Evolutionary conservation across 2,329 filamentous ascomycete species (phyloP), one percentile per base, ranked within the genome.

Genomic region (Metarhizium anisopliae): DNA sequence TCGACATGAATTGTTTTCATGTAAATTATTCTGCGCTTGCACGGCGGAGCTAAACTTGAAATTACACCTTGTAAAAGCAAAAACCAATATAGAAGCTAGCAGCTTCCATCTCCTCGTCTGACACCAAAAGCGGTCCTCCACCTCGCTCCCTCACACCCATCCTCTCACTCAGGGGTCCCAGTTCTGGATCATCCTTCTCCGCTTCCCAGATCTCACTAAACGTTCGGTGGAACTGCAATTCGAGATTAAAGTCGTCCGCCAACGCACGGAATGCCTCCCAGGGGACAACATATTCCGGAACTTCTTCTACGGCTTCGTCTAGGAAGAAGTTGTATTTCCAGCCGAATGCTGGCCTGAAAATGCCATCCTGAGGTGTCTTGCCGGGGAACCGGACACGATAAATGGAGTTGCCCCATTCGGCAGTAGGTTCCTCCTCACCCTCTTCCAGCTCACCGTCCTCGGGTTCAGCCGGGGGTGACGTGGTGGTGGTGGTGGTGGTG

Each of bases 251-350:
- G 68, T 97, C 92, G 68, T 96, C 92, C 18, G 94, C 94, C 64
- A 97, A 77, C 30, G 90, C 92, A 73, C 94, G 89, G 75, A 99
- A 97, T 1, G 91, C 92, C 69, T 96, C 92, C 93, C 94, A 99
- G 0, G 94, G 94, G 1, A 99, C 94, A 1, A 99, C 93, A 68
- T 96, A 99, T 74, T 99, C 94, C 2, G 94, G 93, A 7, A 96
- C 90, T 67, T 92, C 89, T 69, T 97, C 93, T 20, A 99, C 94
- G 0, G 94, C 94, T 73, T 99, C 94, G 65, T 94, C 86, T 56
- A 99, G 84, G 70, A 91, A 95, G 76, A 96, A 99, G 67, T 85
- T 95, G 74, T 99, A 99, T 71, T 94, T 96, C 92, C 94, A 97
- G 52, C 93, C 94, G 68, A 91, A 97, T 0, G 94, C 90, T 5